phyloP scores from a whole-genome alignment of 495 filamentous ascomycete genomes.

The Evernia prunastri region DNA sequence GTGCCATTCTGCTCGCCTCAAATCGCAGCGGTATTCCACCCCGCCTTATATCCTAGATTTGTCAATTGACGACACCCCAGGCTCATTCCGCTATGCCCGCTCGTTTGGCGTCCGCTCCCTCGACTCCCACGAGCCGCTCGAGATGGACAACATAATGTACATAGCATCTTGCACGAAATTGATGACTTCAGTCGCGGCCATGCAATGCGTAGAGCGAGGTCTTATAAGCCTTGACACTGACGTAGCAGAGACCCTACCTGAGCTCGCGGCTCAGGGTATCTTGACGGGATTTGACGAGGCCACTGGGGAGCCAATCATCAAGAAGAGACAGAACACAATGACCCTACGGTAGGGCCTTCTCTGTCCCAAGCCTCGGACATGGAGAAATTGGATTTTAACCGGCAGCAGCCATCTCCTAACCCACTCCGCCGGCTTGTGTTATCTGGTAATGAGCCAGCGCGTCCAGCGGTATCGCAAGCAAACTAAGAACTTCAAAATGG shows the following conservation, averaged over 20 bases:
- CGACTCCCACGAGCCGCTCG: neutral
- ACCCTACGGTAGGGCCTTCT: conserved; percentile 1
- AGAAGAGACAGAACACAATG: conserved; percentile 1
- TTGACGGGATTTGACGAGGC: conserved; percentile 31
- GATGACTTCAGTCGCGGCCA: conserved; percentile 38
- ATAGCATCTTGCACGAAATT: conserved; percentile 32
- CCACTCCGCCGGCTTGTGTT: conserved; percentile 44
- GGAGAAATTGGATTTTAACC: too few relatives aligned
- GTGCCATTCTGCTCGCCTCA: conserved; percentile 3
- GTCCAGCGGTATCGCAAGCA: conserved; percentile 33
- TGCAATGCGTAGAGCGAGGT: conserved; percentile 47
- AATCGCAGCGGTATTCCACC: neutral
- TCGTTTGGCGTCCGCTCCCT: conserved; percentile 16
- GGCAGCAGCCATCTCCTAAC: conserved; percentile 38
- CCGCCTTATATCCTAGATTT: accelerated
- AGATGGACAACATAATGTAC: neutral
- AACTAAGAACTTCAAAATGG: neutral
- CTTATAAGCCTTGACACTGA: conserved; percentile 39
- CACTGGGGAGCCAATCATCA: conserved; percentile 12
- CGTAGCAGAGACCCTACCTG: conserved; percentile 36
- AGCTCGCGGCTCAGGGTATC: conserved; percentile 36
- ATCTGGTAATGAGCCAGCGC: conserved; percentile 37
- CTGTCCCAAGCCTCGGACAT: too few relatives aligned
- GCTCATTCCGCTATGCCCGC: conserved; percentile 14
- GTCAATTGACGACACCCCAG: neutral